These are phyloP conservation scores for Styphnolobium japonicum DNA, from an alignment of 306 rosid species.

Conservation along the genomic window DNA sequence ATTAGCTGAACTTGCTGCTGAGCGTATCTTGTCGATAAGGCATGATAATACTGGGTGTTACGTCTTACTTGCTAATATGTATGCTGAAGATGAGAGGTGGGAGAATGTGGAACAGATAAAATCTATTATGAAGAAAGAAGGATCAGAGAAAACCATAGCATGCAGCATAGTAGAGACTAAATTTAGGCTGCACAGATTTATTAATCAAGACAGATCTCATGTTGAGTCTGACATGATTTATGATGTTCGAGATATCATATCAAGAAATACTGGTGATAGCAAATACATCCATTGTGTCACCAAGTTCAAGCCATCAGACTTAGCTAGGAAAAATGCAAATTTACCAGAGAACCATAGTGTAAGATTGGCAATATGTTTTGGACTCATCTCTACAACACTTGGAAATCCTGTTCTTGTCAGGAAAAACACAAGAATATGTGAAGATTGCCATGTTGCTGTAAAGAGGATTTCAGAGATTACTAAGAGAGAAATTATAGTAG, in stretches of 20 bases:
- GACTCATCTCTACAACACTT: slow-evolving; percentile 49
- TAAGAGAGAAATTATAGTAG: slow-evolving; percentile 48
- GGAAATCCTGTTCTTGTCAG: slow-evolving; percentile 51
- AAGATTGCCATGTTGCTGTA: slow-evolving; percentile 46
- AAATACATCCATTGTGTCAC: slow-evolving; percentile 20
- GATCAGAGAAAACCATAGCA: slow-evolving; percentile 36
- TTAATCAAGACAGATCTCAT: slow-evolving; percentile 45
- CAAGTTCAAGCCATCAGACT: slow-evolving; percentile 44
- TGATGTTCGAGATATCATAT: slow-evolving; percentile 32
- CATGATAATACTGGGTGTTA: slow-evolving; percentile 56
- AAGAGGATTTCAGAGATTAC: slow-evolving; percentile 47
- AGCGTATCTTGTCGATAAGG: slow-evolving; percentile 30
- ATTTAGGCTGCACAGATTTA: slow-evolving; percentile 31
- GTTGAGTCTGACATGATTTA: slow-evolving; percentile 38
- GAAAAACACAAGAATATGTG: slow-evolving; percentile 56
- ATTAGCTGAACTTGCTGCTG: slow-evolving; percentile 49
- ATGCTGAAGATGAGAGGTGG: slow-evolving; percentile 56
- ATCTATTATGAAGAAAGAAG: slow-evolving; percentile 40
- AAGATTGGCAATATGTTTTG: slow-evolving; percentile 58
- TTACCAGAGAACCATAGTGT: slow-evolving; percentile 46
- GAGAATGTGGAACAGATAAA: slow-evolving; percentile 39
- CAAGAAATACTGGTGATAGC: slow-evolving; percentile 27
- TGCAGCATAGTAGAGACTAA: slow-evolving; percentile 42
- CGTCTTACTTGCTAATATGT: slow-evolving; percentile 57
- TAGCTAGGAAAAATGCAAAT: slow-evolving; percentile 33